Conservation (phyloP, 306 rosid species). For the Heteromeles arbutifolia region DNA sequence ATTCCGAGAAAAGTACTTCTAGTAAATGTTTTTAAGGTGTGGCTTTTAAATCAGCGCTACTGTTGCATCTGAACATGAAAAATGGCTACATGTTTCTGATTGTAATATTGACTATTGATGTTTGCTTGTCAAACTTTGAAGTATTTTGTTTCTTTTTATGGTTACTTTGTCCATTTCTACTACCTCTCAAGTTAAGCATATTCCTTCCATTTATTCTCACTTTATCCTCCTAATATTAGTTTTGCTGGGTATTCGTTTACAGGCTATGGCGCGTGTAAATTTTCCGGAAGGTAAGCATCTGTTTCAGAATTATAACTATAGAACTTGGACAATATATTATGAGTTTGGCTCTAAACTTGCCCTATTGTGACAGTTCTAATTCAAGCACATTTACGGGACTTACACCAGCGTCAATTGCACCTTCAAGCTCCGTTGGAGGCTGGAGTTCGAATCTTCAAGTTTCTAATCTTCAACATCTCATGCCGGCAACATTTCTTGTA, state of each 20-base stretch:
- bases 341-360: constrained; percentile 3
- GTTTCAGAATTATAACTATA: background rate
- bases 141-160: background rate
- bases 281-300: constrained; percentile 69
- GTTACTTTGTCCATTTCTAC: background rate
- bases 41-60: background rate
- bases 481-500: constrained; percentile 26
- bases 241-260: constrained; percentile 21
- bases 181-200: background rate
- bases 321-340: background rate
- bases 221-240: background rate
- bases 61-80: background rate
- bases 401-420: constrained; percentile 42
- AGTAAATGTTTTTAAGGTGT: background rate
- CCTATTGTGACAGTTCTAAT: constrained; percentile 49
- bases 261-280: constrained; percentile 82
- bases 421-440: constrained; percentile 37
- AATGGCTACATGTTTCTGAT: background rate
- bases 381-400: constrained; percentile 34
- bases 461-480: constrained; percentile 31
- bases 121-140: background rate
- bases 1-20: background rate
- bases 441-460: constrained; percentile 36
- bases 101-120: background rate
- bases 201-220: background rate